Base-by-base conservation (phyloP, 495 filamentous ascomycete genomes). In the Lasiosphaeria miniovina region DNA sequence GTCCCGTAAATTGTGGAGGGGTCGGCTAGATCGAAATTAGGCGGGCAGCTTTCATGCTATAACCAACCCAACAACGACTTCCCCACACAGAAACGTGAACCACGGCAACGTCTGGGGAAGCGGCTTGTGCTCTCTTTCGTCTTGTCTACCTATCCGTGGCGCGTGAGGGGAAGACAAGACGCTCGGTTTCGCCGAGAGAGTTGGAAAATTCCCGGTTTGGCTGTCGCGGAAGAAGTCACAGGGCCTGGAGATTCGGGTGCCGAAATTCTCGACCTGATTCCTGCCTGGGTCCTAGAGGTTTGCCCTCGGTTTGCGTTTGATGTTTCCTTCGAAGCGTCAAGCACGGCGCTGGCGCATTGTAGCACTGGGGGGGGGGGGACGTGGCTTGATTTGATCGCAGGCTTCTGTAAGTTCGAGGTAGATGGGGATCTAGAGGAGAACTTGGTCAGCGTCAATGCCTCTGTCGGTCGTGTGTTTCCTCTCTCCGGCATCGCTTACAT, bases 11-110 rank as follows among this genome's bases (percentile, higher is more conserved):
- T 65, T 65, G 58, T 52, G 49, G 62, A 61, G 58, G 54, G 51
- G 55, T 56, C 59, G 68, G 61, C 57, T 60, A 64, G 63, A 62
- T 70, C 54, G 64, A 66, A 14, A 71, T 75, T 75, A 75, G 74
- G 70, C 72, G 74, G 66, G 59, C 70, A 66, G 57, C 56, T 63
- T 72, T 74, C 73, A 75, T 73, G 73, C 73, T 73, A 72, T 74
- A 71, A 63, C 70, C 69, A 69, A 50, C 55, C 65, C 62, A 66
- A 52, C 58, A 57, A 65, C 61, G 65, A 53, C 53, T 70, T 67
- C 66, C 63, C 68, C 68, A 62, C 68, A 67, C 65, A 59, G 63
- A 55, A 57, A 59, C 31, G 46, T 53, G 49, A 61, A 54, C 43
- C 54, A 59, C 52, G 61, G 64, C 51, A 54, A 33, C 48, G 54